A percentile compares a stretch with the other conserved stretches of the same genome.
phyloP scores from a whole-genome alignment of 345 rosid species.

The Hibiscus syriacus region DNA sequence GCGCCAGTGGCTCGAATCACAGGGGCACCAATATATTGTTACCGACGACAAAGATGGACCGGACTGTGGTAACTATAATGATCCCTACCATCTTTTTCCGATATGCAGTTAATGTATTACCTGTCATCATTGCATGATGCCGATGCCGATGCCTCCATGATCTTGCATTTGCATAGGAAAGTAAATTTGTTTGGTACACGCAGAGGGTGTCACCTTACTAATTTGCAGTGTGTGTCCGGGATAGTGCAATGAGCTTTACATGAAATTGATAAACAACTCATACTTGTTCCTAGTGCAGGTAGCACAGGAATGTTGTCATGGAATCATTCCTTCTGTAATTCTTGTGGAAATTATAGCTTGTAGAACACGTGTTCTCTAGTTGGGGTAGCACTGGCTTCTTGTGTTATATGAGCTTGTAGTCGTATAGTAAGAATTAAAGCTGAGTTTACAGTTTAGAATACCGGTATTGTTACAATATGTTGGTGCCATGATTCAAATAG shows the following conservation, averaged over 20 bases:
- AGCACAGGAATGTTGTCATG: not conserved
- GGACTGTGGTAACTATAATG: constrained; percentile 33
- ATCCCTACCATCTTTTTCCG: not conserved
- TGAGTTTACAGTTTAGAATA: not conserved
- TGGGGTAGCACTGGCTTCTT: too few species aligned
- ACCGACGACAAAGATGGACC: constrained; percentile 95
- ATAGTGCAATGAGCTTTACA: not conserved
- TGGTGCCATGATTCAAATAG: not conserved
- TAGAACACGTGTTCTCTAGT: too few species aligned
- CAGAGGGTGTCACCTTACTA: not conserved
- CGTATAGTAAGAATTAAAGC: not conserved
- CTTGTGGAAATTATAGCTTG: not conserved
- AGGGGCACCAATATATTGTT: constrained; percentile 81
- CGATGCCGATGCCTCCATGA: not conserved
- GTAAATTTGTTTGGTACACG: not conserved
- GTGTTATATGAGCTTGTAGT: not conserved
- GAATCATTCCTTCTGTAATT: not conserved
- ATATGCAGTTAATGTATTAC: not conserved
- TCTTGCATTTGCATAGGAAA: not conserved
- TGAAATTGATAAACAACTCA: not conserved
- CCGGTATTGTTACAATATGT: not conserved
- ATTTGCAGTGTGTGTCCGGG: not conserved
- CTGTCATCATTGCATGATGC: not conserved
- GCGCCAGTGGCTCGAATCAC: constrained; percentile 67
- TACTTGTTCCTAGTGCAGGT: too few species aligned